Base-by-base conservation (phyloP, 495 filamentous ascomycete species). In the Aspergillus ellipticus region DNA sequence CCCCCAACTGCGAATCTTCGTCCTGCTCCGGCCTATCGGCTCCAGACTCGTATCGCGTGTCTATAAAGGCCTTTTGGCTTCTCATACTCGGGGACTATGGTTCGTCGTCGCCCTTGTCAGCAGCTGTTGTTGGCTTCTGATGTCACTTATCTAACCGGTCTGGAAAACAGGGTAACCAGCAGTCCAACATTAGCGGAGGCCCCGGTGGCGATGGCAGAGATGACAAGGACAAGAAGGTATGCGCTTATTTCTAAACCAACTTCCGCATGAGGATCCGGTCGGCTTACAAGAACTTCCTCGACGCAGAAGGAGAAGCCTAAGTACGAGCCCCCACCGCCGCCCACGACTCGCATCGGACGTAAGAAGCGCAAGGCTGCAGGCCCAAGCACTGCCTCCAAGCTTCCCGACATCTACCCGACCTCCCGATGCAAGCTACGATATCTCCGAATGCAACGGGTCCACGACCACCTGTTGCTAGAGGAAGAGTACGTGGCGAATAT, bases 401-500 rank as follows among this genome's bases (percentile, higher is more conserved):
- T 99, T 6, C 94, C 94, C 39, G 84, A 88, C 50, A 88, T 99
- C 59, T 96, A 87, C 66, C 94, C 94, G 50, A 96, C 92, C 35
- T 94, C 95, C 51, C 85, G 94, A 76, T 99, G 94, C 82, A 97
- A 97, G 78, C 84, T 99, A 61, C 86, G 92, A 62, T 88, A 97
- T 54, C 83, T 99, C 41, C 90, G 94, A 59, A 96, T 97, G 95
- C 95, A 97, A 75, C 88, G 94, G 60, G 89, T 97, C 65, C 95
- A 97, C 73, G 94, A 99, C 69, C 95, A 99, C 68, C 79, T 99
- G 41, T 80, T 97, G 48, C 83, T 99, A 17, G 94, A 99, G 74
- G 95, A 97, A 68, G 94, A 97, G 72, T 99, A 95, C 58, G 95
- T 99, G 43, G 91, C 96, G 77, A 99, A 99, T 68, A 94, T 97